phyloP scores from a whole-genome alignment of 164 flowering plant species.

The Protea cynaroides region DNA sequence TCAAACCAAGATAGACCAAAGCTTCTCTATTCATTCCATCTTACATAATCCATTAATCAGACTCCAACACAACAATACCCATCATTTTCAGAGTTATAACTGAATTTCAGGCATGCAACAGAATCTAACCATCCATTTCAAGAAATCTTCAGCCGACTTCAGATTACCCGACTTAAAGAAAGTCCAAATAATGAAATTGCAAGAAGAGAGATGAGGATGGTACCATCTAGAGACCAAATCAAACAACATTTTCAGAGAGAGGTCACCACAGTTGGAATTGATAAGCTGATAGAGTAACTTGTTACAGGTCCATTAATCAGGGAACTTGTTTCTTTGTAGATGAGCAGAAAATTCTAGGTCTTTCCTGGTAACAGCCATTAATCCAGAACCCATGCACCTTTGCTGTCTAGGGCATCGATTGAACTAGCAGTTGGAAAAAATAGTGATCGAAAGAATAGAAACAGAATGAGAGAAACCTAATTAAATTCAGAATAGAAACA shows the following conservation, averaged over 20 bases:
- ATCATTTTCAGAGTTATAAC: too few species aligned
- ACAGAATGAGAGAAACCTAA: too few species aligned
- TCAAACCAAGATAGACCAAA: conserved; percentile 29
- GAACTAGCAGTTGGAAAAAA: too few species aligned
- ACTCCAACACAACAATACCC: conserved; percentile 16
- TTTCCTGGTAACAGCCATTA: conserved; percentile 1
- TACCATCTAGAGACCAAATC: conserved; percentile 27
- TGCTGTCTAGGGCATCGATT: too few species aligned
- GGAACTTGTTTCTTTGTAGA: conserved; percentile 14
- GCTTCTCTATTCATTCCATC: conserved; percentile 24
- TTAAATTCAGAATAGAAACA: too few species aligned
- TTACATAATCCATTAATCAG: conserved; percentile 35
- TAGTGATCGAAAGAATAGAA: too few species aligned
- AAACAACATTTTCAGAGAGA: conserved; percentile 26
- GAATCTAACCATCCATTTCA: conserved; percentile 15
- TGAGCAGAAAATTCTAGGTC: conserved; percentile 8
- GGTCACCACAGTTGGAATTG: conserved; percentile 22
- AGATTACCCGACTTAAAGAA: conserved; percentile 22
- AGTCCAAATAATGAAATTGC: conserved; percentile 24
- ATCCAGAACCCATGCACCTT: too few species aligned
- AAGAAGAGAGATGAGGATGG: conserved; percentile 29
- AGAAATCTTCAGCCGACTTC: conserved; percentile 15
- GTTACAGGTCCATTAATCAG: conserved; percentile 17
- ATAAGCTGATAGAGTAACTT: conserved; percentile 23
- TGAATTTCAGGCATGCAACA: conserved; percentile 24